Base-by-base conservation (phyloP, 495 filamentous ascomycete species). In the Penicillium arizonense region DNA sequence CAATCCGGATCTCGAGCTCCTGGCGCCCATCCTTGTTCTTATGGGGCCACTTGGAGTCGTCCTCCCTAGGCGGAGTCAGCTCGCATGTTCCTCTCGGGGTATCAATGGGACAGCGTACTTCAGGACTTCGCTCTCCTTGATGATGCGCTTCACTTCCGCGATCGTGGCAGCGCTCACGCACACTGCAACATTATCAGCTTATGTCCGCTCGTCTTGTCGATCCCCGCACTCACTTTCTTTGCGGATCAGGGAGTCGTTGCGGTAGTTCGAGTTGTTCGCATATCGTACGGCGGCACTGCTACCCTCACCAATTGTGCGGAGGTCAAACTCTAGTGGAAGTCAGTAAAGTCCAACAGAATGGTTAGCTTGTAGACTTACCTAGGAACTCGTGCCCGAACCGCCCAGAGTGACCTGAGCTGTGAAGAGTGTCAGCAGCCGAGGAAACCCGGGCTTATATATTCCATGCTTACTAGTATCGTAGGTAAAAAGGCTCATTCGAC, bases 1-100 rank as follows among this genome's bases (percentile, higher is more conserved):
- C 95, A 30, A 99, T 60, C 16, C 91, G 81, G 47, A 99, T 97
- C 68, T 99, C 95, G 44, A 99, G 79, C 73, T 99, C 95, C 63
- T 97, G 95, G 46, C 93, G 84, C 37, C 95, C 95, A 65, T 99
- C 95, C 75, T 97, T 97, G 75, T 97, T 97, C 81, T 97, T 99
- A 70, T 92, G 90, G 2, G 95, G 95, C 95, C 95, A 99, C 71
- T 96, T 96, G n/a, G 84, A 86, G 63, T 99, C 95, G 65, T 97
- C 94, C 82, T 99, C 95, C 80, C 91, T 96, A 60, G 54, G 5
- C 26, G 14, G 16, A 12, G 43, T 64, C 24, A 68, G 64, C 43
- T 33, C 37, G 12, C 35, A 45, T 57, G 20, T 14, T 32, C 16
- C 14, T 41, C 18, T 9, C 21, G 7, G n/a, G 7, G n/a, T 3